These are phyloP conservation scores for Arxiozyma slooffiae DNA, from an alignment of 1,139 yeast genomes.

Conservation along the genomic window DNA sequence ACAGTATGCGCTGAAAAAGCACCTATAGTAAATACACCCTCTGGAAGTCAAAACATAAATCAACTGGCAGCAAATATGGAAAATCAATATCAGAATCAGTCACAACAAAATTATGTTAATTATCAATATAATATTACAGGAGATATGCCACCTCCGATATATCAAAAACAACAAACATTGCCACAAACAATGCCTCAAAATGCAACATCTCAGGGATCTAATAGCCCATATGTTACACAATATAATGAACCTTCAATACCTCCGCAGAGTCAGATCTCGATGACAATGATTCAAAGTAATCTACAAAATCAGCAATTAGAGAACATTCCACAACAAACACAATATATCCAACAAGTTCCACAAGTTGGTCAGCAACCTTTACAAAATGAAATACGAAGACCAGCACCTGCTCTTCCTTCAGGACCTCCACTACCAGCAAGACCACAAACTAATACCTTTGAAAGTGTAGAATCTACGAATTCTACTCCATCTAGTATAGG, in stretches of 20 bases:
- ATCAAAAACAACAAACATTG: not conserved
- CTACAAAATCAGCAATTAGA: not conserved
- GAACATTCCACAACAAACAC: not conserved
- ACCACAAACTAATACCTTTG: not conserved
- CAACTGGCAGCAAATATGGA: not conserved
- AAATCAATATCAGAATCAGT: conserved; percentile 8
- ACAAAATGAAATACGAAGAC: not conserved
- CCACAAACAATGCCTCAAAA: not conserved
- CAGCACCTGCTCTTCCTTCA: conserved; percentile 1
- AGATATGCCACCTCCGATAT: not conserved
- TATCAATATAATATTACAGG: not conserved
- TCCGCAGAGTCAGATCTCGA: not conserved
- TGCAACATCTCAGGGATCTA: not conserved
- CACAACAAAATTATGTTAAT: conserved; percentile 11
- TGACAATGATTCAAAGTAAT: not conserved
- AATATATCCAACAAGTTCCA: conserved; percentile 9
- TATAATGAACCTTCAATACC: not conserved
- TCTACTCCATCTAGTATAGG: conserved; percentile 3
- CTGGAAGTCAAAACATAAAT: not conserved
- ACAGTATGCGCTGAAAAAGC: conserved; percentile 8
- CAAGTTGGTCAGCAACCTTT: conserved; percentile 3
- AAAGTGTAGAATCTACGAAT: not conserved
- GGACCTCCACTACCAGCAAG: not conserved
- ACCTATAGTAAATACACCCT: not conserved
- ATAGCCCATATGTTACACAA: not conserved